A percentile compares a stretch with the other conserved stretches of the same genome.
Evolutionary conservation across 2,329 filamentous ascomycete genomes (phyloP).

Genomic region (Exophiala sp.): DNA sequence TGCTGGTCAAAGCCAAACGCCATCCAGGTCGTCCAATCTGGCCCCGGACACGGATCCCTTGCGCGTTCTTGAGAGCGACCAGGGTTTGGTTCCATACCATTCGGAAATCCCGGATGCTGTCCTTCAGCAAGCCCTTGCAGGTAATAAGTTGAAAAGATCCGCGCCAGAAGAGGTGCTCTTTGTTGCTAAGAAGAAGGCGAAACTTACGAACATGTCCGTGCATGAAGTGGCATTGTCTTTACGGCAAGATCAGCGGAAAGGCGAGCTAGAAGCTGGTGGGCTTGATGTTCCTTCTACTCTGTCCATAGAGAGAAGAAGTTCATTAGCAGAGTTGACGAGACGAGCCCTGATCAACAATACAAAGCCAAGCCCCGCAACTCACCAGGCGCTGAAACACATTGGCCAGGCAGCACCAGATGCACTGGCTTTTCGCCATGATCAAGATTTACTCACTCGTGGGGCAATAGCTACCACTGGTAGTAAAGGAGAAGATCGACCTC

Average conservation of each 20-base stretch:
- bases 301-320: not conserved
- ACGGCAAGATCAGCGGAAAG: not conserved
- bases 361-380: not conserved
- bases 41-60: too few relatives aligned
- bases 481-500: too few relatives aligned
- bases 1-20: not conserved
- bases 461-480: too few relatives aligned
- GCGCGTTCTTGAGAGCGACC: too few relatives aligned
- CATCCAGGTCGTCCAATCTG: not conserved
- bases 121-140: not conserved
- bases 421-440: not conserved
- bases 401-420: not conserved
- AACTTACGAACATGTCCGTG: not conserved
- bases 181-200: slow-evolving; percentile 2
- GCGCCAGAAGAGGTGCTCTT: slow-evolving; percentile 3
- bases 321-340: slow-evolving; percentile 9
- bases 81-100: too few relatives aligned
- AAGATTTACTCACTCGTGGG: too few relatives aligned
- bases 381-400: not conserved
- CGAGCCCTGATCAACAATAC: not conserved
- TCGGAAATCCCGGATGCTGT: not conserved
- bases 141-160: slow-evolving; percentile 4
- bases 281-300: too few relatives aligned
- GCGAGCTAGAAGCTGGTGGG: too few relatives aligned
- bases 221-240: not conserved